These are phyloP conservation scores for Salix koriyanagi DNA, from an alignment of 345 rosid species.

Conservation along the genomic window DNA sequence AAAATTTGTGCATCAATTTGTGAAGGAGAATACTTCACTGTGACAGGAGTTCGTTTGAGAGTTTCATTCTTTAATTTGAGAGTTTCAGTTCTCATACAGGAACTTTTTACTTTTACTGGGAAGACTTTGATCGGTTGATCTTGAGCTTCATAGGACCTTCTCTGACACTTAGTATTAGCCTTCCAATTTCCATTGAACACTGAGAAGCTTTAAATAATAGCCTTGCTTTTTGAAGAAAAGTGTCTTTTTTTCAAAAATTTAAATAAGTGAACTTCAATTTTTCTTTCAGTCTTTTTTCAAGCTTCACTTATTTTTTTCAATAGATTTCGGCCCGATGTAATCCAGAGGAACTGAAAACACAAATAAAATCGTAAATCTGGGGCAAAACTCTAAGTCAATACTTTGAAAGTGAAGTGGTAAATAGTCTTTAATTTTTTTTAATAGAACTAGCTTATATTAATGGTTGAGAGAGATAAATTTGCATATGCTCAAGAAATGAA, in stretches of 20 bases:
- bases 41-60: neutral
- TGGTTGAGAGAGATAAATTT: neutral
- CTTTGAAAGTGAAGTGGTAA: too few relatives aligned
- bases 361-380: neutral
- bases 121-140: neutral
- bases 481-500: neutral
- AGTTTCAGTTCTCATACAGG: too few relatives aligned
- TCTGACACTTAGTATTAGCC: neutral
- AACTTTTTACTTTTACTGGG: too few relatives aligned
- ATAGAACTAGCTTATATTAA: too few relatives aligned
- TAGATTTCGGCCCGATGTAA: neutral
- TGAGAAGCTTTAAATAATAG: neutral
- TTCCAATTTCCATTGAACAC: neutral
- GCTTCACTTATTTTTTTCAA: neutral
- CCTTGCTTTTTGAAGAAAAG: too few relatives aligned
- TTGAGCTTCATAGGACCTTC: neutral
- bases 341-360: conserved; percentile 15
- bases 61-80: too few relatives aligned
- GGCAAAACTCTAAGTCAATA: too few relatives aligned
- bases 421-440: too few relatives aligned
- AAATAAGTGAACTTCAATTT: neutral
- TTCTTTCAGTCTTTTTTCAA: neutral
- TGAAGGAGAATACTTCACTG: neutral
- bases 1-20: neutral
- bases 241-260: neutral